A percentile compares a stretch with the other conserved stretches of the same genome.
phyloP scores from a whole-genome alignment of 305 asterid species.

The Stenogyne calaminthoides region DNA sequence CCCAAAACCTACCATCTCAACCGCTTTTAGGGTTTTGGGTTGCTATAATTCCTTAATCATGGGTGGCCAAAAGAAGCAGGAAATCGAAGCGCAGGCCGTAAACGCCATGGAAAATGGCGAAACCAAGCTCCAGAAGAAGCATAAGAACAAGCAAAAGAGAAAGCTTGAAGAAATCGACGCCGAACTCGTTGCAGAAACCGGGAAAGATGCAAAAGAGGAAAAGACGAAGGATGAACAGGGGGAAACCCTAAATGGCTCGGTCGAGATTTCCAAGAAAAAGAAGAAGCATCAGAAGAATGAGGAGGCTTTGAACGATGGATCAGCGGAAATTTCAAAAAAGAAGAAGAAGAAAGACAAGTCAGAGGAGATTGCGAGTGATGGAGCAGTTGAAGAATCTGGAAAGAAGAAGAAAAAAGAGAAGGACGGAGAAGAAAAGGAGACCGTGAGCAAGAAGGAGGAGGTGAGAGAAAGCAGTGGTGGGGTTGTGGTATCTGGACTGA shows the following conservation, averaged over 20 bases:
- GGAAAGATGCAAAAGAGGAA: constrained; percentile 41
- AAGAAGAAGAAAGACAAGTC: constrained; percentile 38
- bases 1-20: constrained; percentile 41
- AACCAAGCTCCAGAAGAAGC: constrained; percentile 52
- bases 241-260: constrained; percentile 32
- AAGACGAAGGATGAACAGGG: constrained; percentile 30
- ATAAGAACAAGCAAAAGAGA: constrained; percentile 58
- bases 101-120: constrained; percentile 36
- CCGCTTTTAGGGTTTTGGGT: constrained; percentile 46
- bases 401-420: constrained; percentile 26
- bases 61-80: constrained; percentile 45
- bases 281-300: constrained; percentile 33
- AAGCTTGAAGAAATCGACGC: constrained; percentile 50
- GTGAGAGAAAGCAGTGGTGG: constrained; percentile 50
- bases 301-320: constrained; percentile 34
- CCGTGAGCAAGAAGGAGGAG: constrained; percentile 25
- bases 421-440: constrained; percentile 17
- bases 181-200: constrained; percentile 39
- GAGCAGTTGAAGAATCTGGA: constrained; percentile 27
- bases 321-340: constrained; percentile 32
- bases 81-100: constrained; percentile 32
- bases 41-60: constrained; percentile 18
- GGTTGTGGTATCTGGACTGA: constrained; percentile 78
- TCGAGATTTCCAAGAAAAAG: constrained; percentile 25
- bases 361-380: constrained; percentile 28